Percentiles rank a stretch among this genome's conserved stretches.
Conservation (phyloP, 768 basidiomycete genomes). For the Mycena venus region DNA sequence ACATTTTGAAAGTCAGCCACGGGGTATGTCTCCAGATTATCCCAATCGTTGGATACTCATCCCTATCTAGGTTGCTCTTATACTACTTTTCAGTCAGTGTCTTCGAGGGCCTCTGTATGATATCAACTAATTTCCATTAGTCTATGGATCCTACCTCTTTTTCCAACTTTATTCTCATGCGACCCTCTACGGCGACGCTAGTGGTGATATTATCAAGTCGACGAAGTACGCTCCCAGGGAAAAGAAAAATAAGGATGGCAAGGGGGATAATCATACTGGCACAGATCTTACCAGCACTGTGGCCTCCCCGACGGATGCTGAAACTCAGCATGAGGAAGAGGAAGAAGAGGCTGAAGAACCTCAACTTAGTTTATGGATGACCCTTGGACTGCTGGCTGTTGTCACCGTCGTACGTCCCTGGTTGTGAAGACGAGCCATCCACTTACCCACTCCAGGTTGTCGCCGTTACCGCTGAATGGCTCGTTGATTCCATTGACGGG, state of each 20-base stretch:
- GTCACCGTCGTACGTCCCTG: slow-evolving; percentile 75
- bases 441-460: slow-evolving; percentile 61
- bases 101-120: background rate
- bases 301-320: slow-evolving; percentile 4
- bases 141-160: slow-evolving; percentile 80
- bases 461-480: slow-evolving; percentile 74
- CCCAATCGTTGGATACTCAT: background rate
- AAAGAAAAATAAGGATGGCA: slow-evolving; percentile 43
- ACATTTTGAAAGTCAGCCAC: slow-evolving; percentile 78
- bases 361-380: slow-evolving; percentile 66
- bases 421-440: background rate
- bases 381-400: slow-evolving; percentile 63
- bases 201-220: slow-evolving; percentile 49
- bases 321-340: slow-evolving; percentile 34
- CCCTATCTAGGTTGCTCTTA: slow-evolving; percentile 71
- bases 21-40: slow-evolving; percentile 65
- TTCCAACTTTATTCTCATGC: slow-evolving; percentile 87
- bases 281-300: slow-evolving; percentile 37
- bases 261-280: slow-evolving; percentile 1
- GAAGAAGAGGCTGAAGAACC: slow-evolving; percentile 64
- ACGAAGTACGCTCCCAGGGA: slow-evolving; percentile 49
- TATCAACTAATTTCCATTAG: slow-evolving; percentile 62
- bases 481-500: slow-evolving; percentile 88
- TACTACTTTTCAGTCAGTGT: slow-evolving; percentile 79
- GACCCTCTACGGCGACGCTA: slow-evolving; percentile 71